Percentiles rank a stretch among this genome's conserved stretches.
Conservation (phyloP, 2,329 filamentous ascomycete species). For the Diaporthe longicolla region DNA sequence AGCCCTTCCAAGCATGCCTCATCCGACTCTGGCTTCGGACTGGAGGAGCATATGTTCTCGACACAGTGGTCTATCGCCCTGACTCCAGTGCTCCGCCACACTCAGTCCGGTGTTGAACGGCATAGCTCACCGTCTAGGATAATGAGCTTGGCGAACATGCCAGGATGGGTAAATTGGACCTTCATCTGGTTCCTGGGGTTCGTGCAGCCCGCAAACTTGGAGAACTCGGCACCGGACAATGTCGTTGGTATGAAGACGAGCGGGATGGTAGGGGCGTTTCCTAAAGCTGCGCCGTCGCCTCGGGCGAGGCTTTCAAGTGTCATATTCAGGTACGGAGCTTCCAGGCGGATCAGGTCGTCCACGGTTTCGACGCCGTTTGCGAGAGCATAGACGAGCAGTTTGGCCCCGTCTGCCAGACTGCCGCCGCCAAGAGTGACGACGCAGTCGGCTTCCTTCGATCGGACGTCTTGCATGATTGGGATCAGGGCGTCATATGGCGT, state of each 20-base stretch:
- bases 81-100: constrained; percentile 4
- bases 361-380: background rate
- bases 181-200: background rate
- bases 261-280: background rate
- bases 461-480: background rate
- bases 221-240: background rate
- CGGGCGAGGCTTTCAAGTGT: background rate
- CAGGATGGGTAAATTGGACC: background rate
- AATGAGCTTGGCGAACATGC: background rate
- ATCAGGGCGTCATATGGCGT: background rate
- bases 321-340: background rate
- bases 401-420: background rate
- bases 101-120: constrained; percentile 1
- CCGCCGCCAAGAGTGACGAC: background rate
- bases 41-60: background rate
- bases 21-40: background rate
- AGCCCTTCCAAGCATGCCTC: background rate
- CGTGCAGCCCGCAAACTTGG: background rate
- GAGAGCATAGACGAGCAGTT: background rate
- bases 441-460: background rate
- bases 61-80: background rate
- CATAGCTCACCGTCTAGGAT: background rate
- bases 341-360: background rate
- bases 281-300: background rate
- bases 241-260: background rate